Percentiles rank a stretch among this genome's conserved stretches.
These are phyloP conservation scores for Pochonia chlamydosporia DNA, from an alignment of 2,329 filamentous ascomycete genomes.

Conservation along the genomic window DNA sequence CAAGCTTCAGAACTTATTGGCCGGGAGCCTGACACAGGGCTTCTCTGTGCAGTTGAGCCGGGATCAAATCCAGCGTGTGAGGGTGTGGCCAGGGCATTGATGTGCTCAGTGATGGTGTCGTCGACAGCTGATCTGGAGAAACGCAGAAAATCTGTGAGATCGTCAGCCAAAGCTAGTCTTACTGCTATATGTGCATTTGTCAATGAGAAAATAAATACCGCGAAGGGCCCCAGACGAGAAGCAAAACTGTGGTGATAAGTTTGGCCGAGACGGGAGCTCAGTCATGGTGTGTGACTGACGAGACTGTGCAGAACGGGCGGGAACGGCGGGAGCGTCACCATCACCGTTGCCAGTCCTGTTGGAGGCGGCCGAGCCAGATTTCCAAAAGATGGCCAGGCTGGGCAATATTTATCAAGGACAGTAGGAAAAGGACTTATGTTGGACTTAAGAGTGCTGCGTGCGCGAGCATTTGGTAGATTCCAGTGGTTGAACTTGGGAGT, in stretches of 20 bases:
- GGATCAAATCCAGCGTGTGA: constrained; percentile 71
- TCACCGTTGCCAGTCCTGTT: too few relatives aligned
- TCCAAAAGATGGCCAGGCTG: neutral
- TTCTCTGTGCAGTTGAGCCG: constrained; percentile 62
- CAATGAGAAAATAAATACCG: constrained; percentile 42
- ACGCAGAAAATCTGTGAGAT: constrained; percentile 72
- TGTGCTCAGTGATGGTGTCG: constrained; percentile 87
- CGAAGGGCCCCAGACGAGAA: constrained; percentile 64
- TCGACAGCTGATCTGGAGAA: constrained; percentile 80
- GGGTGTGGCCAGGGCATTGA: constrained; percentile 83
- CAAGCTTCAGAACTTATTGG: constrained; percentile 61
- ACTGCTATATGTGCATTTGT: neutral
- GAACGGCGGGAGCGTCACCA: constrained; percentile 6
- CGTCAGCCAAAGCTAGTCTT: constrained; percentile 4
- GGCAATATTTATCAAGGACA: neutral
- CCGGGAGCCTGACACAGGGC: constrained; percentile 41
- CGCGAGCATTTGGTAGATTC: too few relatives aligned
- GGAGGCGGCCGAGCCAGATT: neutral
- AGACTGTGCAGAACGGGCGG: neutral
- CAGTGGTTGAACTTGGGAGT: too few relatives aligned
- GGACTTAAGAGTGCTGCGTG: too few relatives aligned
- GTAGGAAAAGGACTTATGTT: neutral
- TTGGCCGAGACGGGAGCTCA: constrained; percentile 39
- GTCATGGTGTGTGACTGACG: constrained; percentile 33
- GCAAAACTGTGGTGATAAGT: constrained; percentile 69